Conservation (phyloP, 306 rosid species). For the Vachellia pachyceras region DNA sequence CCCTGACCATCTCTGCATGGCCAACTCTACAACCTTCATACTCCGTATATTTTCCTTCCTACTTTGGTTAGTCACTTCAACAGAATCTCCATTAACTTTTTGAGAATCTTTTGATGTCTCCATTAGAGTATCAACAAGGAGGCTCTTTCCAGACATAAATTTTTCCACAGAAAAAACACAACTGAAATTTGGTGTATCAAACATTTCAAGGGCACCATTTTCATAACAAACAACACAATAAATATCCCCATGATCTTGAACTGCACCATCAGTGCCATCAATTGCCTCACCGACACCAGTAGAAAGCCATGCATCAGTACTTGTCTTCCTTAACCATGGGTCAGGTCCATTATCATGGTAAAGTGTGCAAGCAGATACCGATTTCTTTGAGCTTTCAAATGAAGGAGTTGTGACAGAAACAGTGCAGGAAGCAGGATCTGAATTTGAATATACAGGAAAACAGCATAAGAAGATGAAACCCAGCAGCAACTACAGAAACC, state of each 20-base stretch:
- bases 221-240: conserved; percentile 89
- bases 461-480: neutral
- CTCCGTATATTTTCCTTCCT: conserved; percentile 71
- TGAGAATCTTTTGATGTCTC: conserved; percentile 60
- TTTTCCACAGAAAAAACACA: conserved; percentile 88
- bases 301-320: conserved; percentile 99
- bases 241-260: conserved; percentile 93
- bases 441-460: conserved; percentile 36
- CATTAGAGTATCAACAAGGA: conserved; percentile 62
- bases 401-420: conserved; percentile 79
- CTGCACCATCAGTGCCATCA: conserved; percentile 89
- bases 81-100: conserved; percentile 51
- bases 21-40: conserved; percentile 87
- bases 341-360: conserved; percentile 95
- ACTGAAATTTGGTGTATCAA: conserved; percentile 86
- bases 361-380: conserved; percentile 80
- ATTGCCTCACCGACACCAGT: conserved; percentile 89
- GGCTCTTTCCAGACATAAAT: conserved; percentile 82
- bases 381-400: conserved; percentile 71
- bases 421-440: conserved; percentile 86
- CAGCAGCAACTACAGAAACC: conserved; percentile 3
- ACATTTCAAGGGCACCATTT: conserved; percentile 84
- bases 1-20: conserved; percentile 98
- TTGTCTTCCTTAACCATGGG: conserved; percentile 95
- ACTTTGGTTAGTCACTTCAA: conserved; percentile 63